Conservation (phyloP, 495 filamentous ascomycete genomes). For the Penicillium simplicissimum region DNA sequence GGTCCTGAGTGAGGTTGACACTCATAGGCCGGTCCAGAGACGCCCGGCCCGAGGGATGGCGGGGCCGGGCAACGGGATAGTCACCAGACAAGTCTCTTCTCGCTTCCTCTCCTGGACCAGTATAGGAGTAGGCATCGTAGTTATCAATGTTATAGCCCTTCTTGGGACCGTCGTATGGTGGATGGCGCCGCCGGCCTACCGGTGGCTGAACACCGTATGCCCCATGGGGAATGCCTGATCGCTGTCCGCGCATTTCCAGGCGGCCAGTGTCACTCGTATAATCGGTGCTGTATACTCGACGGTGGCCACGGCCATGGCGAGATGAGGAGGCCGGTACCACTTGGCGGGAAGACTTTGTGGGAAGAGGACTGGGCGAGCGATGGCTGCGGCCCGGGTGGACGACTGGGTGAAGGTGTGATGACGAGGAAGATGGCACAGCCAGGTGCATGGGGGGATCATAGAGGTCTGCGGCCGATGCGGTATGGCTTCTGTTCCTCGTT, state of each 20-base stretch:
- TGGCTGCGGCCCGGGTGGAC: conserved; percentile 28
- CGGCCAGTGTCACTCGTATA: conserved; percentile 46
- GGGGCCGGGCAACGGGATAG: conserved; percentile 45
- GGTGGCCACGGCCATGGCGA: conserved; percentile 31
- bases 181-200: conserved; percentile 29
- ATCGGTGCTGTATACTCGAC: conserved; percentile 36
- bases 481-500: conserved; percentile 41
- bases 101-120: conserved; percentile 47
- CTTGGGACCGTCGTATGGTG: conserved; percentile 32
- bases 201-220: conserved; percentile 31
- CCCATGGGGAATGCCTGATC: conserved; percentile 13
- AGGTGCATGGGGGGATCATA: conserved; percentile 28
- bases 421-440: conserved; percentile 28
- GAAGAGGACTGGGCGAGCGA: conserved; percentile 35
- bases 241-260: conserved; percentile 17
- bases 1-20: conserved; percentile 61
- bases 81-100: conserved; percentile 70
- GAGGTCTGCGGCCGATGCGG: conserved; percentile 32
- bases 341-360: conserved; percentile 31
- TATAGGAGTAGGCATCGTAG: conserved; percentile 67
- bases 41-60: conserved; percentile 50
- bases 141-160: conserved; percentile 64
- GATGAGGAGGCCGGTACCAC: conserved; percentile 33
- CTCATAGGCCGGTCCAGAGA: conserved; percentile 61
- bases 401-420: conserved; percentile 33